A percentile compares a stretch with the other conserved stretches of the same genome.
These are phyloP conservation scores for Priceomyces castillae DNA, from an alignment of 805 yeast genomes.

Conservation along the genomic window DNA sequence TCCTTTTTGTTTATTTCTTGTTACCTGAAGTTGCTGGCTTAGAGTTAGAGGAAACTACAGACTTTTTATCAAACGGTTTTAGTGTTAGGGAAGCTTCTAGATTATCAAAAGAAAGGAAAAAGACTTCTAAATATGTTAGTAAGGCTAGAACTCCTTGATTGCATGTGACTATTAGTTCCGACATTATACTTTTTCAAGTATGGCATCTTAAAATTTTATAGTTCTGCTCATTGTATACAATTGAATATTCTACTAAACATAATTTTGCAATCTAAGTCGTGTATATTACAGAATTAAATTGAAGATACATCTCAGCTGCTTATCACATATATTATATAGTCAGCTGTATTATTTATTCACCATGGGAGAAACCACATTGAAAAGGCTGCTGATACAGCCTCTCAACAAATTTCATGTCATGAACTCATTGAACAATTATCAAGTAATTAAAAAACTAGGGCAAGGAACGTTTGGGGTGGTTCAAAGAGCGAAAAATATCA, in stretches of 20 bases:
- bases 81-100: slow-evolving; percentile 58
- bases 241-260: too few species aligned
- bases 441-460: slow-evolving; percentile 37
- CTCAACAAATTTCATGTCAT: slow-evolving; percentile 27
- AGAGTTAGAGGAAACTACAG: slow-evolving; percentile 88
- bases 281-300: too few species aligned
- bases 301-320: neutral
- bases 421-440: slow-evolving; percentile 30
- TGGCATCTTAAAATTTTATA: too few species aligned
- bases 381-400: slow-evolving; percentile 14
- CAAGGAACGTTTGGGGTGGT: slow-evolving; percentile 68
- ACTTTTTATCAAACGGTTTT: slow-evolving; percentile 78
- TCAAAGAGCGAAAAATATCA: slow-evolving; percentile 62
- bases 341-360: neutral
- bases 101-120: slow-evolving; percentile 37
- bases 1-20: slow-evolving; percentile 73
- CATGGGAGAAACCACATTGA: neutral
- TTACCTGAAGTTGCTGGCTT: slow-evolving; percentile 92
- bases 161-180: too few species aligned
- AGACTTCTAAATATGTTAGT: slow-evolving; percentile 17
- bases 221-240: too few species aligned
- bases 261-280: too few species aligned
- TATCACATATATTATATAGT: neutral
- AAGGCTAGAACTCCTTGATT: neutral
- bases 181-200: too few species aligned